Percentiles rank a stretch among this genome's conserved stretches.
phyloP scores from a whole-genome alignment of 2,329 filamentous ascomycete species.

The Diaporthe batatas region DNA sequence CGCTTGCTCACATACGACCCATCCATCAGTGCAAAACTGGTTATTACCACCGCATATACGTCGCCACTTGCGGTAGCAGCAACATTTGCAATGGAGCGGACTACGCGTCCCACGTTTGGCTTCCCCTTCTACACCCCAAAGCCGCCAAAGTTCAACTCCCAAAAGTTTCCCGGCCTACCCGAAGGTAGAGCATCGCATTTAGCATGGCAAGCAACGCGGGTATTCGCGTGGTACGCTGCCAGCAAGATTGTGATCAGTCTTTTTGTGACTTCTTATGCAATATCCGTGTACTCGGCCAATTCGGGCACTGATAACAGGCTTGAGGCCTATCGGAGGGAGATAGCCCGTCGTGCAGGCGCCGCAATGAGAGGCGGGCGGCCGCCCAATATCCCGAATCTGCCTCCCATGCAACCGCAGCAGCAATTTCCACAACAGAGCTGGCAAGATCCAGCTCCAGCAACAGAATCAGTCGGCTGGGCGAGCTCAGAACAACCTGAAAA shows the following conservation, averaged over 20 bases:
- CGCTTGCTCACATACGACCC: neutral
- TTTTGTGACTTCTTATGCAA: conserved; percentile 50
- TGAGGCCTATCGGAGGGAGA: conserved; percentile 18
- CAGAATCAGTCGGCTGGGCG: conserved; percentile 21
- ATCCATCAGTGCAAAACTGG: conserved; percentile 46
- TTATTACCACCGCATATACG: conserved; percentile 48
- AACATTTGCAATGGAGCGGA: conserved; percentile 46
- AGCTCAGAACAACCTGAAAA: conserved; percentile 31
- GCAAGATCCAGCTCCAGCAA: neutral
- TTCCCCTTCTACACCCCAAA: conserved; percentile 58
- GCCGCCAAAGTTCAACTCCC: conserved; percentile 49
- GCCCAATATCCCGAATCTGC: neutral
- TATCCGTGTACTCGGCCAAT: conserved; percentile 39
- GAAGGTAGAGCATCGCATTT: conserved; percentile 46
- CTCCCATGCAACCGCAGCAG: neutral
- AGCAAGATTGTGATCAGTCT: conserved; percentile 47
- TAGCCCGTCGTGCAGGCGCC: conserved; percentile 10
- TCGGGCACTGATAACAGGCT: conserved; percentile 38
- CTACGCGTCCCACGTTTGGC: conserved; percentile 50
- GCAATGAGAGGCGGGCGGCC: neutral
- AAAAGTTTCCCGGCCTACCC: conserved; percentile 50
- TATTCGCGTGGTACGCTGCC: conserved; percentile 51
- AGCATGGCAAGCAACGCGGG: conserved; percentile 55
- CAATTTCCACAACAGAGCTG: conserved; percentile 5
- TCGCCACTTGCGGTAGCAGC: conserved; percentile 46